A percentile compares a stretch with the other conserved stretches of the same genome.
phyloP scores from a whole-genome alignment of 495 filamentous ascomycete genomes.

The Talaromyces borbonicus region DNA sequence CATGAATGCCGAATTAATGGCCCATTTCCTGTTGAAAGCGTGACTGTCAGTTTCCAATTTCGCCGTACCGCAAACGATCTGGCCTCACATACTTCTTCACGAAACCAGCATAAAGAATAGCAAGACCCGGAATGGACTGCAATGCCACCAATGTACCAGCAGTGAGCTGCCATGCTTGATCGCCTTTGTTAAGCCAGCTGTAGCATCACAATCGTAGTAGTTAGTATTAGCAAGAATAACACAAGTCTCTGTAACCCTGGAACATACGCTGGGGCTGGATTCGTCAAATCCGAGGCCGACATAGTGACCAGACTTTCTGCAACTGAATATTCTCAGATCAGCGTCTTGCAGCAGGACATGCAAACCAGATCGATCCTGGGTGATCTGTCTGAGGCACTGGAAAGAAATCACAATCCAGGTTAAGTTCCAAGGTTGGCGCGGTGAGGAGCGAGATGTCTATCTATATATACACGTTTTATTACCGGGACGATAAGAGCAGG shows the following conservation, averaged over 20 bases:
- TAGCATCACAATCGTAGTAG: background rate
- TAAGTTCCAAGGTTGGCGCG: too few relatives aligned
- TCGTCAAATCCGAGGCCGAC: slow-evolving; percentile 8
- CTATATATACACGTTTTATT: too few relatives aligned
- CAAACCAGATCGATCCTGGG: too few relatives aligned
- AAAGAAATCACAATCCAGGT: too few relatives aligned
- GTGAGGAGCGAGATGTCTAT: too few relatives aligned
- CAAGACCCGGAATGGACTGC: slow-evolving; percentile 45
- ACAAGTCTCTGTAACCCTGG: too few relatives aligned
- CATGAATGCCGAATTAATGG: slow-evolving; percentile 48
- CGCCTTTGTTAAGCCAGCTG: slow-evolving; percentile 40
- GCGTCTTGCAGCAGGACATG: too few relatives aligned
- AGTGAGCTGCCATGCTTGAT: slow-evolving; percentile 50
- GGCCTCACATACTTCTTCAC: slow-evolving; percentile 33
- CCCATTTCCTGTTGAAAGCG: slow-evolving; percentile 30
- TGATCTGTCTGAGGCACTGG: too few relatives aligned
- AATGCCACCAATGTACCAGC: slow-evolving; percentile 44
- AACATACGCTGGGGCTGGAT: slow-evolving; percentile 5
- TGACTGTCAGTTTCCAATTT: background rate
- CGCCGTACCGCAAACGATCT: background rate
- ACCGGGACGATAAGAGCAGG: too few relatives aligned
- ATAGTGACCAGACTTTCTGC: background rate
- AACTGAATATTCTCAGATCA: too few relatives aligned
- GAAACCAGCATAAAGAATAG: slow-evolving; percentile 44
- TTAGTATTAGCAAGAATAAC: background rate